phyloP scores from a whole-genome alignment of 352 stramenopile species.

The Globisporangium cederbergense region DNA sequence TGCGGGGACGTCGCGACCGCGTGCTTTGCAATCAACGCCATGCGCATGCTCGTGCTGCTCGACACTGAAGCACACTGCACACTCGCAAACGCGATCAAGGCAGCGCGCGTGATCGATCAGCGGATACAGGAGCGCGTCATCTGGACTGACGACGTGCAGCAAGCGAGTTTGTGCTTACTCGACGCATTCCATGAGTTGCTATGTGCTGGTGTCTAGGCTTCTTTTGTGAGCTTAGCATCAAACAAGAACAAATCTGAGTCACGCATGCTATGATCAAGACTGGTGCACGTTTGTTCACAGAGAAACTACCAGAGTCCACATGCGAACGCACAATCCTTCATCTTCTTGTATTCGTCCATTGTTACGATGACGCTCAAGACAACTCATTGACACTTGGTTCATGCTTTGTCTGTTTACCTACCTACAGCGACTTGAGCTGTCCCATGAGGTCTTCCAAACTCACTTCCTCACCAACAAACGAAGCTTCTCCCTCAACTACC shows the following conservation, averaged over 20 bases:
- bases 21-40: slow-evolving; percentile 35
- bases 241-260: neutral
- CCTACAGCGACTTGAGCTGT: slow-evolving; percentile 70
- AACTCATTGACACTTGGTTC: neutral
- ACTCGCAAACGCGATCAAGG: slow-evolving; percentile 32
- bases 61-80: slow-evolving; percentile 26
- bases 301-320: too few relatives aligned
- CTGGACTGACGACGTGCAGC: slow-evolving; percentile 33
- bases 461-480: slow-evolving; percentile 31
- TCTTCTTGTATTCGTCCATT: too few relatives aligned
- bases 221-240: neutral
- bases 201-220: slow-evolving; percentile 6
- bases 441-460: slow-evolving; percentile 80
- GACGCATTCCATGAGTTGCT: slow-evolving; percentile 34
- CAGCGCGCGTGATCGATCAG: slow-evolving; percentile 33
- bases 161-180: slow-evolving; percentile 35
- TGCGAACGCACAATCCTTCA: too few relatives aligned
- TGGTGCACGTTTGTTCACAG: too few relatives aligned
- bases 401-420: neutral
- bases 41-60: slow-evolving; percentile 28
- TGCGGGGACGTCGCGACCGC: slow-evolving; percentile 27
- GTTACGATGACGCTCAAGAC: too few relatives aligned
- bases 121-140: slow-evolving; percentile 36
- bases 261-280: neutral
- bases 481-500: slow-evolving; percentile 19